Evolutionary conservation across 495 filamentous ascomycete genomes (phyloP).

Genomic region (Penicillium lividum): DNA sequence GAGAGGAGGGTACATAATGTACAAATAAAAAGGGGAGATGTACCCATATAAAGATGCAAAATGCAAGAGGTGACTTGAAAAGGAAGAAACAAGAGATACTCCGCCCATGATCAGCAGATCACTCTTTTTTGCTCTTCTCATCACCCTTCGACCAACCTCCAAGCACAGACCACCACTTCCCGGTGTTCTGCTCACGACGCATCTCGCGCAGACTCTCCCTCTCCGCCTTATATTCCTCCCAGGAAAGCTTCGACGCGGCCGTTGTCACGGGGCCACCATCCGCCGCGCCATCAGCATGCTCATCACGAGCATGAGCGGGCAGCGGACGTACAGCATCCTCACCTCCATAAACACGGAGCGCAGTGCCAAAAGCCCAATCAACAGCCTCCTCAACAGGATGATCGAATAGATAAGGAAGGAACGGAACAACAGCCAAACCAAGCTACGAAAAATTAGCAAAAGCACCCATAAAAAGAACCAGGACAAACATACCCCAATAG

Average conservation of each 20-base stretch:
- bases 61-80: background rate
- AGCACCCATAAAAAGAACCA: background rate
- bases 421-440: conserved; percentile 83
- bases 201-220: conserved; percentile 32
- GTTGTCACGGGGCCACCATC: conserved; percentile 13
- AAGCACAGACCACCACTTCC: conserved; percentile 20
- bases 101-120: background rate
- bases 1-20: background rate
- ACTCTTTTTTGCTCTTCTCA: conserved; percentile 37
- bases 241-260: conserved; percentile 30
- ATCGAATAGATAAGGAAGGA: conserved; percentile 87
- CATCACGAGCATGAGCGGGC: conserved; percentile 21
- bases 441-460: conserved; percentile 47
- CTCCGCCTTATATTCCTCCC: conserved; percentile 44
- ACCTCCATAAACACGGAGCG: conserved; percentile 68
- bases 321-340: conserved; percentile 50
- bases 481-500: conserved; percentile 68
- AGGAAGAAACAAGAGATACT: background rate
- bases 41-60: background rate
- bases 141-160: conserved; percentile 16
- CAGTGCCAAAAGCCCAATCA: conserved; percentile 85
- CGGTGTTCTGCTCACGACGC: conserved; percentile 23
- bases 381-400: conserved; percentile 88
- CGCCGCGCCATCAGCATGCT: conserved; percentile 8
- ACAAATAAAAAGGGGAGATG: background rate